A percentile compares a stretch with the other conserved stretches of the same genome.
Evolutionary conservation across 148 eudicot species (phyloP).

Genomic region (Silene latifolia): DNA sequence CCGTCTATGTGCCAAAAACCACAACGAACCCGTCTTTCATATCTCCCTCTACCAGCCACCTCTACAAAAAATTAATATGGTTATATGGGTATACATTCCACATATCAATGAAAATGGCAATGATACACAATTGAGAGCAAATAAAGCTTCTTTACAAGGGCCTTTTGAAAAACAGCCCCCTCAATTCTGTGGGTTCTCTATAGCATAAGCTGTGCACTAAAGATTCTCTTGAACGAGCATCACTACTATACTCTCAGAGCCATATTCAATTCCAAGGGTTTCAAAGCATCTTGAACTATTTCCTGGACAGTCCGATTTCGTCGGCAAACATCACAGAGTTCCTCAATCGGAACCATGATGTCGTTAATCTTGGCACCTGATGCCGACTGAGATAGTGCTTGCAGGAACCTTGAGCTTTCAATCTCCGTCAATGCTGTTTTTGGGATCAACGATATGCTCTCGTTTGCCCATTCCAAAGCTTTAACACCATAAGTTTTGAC

Average conservation of each 20-base stretch:
- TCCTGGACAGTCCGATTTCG: slow-evolving; percentile 96
- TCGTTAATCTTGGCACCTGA: slow-evolving; percentile 53
- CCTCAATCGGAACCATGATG: slow-evolving; percentile 71
- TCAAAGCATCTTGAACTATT: slow-evolving; percentile 88
- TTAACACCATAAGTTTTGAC: slow-evolving; percentile 59
- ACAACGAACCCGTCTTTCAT: no score
- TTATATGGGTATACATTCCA: neutral
- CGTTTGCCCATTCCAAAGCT: slow-evolving; percentile 87
- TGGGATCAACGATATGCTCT: slow-evolving; percentile 64
- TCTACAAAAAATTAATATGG: no score
- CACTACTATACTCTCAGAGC: slow-evolving; percentile 19
- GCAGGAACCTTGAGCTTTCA: slow-evolving; percentile 69
- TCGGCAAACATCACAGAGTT: slow-evolving; percentile 93
- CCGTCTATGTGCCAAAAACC: no score
- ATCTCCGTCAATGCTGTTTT: slow-evolving; percentile 72
- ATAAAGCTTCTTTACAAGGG: slow-evolving; percentile 29
- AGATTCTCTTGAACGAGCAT: neutral
- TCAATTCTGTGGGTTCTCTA: slow-evolving; percentile 20
- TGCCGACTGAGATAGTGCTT: slow-evolving; percentile 77
- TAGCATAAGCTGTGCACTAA: slow-evolving; percentile 27
- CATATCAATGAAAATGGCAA: slow-evolving; percentile 19
- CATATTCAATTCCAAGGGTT: slow-evolving; percentile 71
- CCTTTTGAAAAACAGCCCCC: slow-evolving; percentile 35
- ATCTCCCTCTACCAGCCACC: no score
- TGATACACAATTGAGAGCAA: slow-evolving; percentile 25